Evolutionary conservation across 2,329 filamentous ascomycete species (phyloP).

Genomic region (Xylariaceae sp.): DNA sequence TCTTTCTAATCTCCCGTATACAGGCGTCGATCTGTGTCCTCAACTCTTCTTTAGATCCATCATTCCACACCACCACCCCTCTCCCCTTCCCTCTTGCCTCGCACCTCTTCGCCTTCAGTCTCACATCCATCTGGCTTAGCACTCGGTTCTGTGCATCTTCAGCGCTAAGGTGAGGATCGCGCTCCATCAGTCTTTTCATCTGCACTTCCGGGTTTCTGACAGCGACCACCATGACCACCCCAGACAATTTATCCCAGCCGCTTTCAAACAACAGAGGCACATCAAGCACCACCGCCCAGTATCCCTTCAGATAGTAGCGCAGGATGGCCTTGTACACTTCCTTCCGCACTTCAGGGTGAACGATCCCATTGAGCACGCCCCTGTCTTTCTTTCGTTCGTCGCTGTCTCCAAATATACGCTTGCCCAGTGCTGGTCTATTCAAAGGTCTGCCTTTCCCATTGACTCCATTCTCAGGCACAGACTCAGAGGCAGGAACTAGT

Average conservation of each 20-base stretch:
- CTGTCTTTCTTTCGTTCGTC: constrained; percentile 74
- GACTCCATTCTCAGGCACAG: constrained; percentile 60
- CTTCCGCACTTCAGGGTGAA: constrained; percentile 85
- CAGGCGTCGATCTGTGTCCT: constrained; percentile 68
- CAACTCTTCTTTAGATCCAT: constrained; percentile 74
- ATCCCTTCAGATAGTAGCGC: constrained; percentile 73
- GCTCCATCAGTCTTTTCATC: constrained; percentile 75
- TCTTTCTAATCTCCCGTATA: constrained; percentile 64
- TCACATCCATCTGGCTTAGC: constrained; percentile 82
- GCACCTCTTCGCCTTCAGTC: constrained; percentile 79
- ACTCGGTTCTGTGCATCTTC: constrained; percentile 91
- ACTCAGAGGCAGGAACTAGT: constrained; percentile 64
- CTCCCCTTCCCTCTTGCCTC: constrained; percentile 66
- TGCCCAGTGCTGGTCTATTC: constrained; percentile 84
- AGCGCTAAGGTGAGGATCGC: constrained; percentile 78
- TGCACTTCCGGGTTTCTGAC: constrained; percentile 81
- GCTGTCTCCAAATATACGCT: constrained; percentile 82
- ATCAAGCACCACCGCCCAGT: constrained; percentile 91
- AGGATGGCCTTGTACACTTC: constrained; percentile 81
- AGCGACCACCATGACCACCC: constrained; percentile 84
- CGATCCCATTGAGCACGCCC: constrained; percentile 81
- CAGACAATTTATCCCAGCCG: constrained; percentile 83
- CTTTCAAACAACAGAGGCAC: constrained; percentile 92
- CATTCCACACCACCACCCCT: constrained; percentile 91
- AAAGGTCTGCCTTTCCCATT: constrained; percentile 73